A percentile compares a stretch with the other conserved stretches of the same genome.
phyloP scores from a whole-genome alignment of 2,329 filamentous ascomycete genomes.

The Macroventuria anomochaeta region DNA sequence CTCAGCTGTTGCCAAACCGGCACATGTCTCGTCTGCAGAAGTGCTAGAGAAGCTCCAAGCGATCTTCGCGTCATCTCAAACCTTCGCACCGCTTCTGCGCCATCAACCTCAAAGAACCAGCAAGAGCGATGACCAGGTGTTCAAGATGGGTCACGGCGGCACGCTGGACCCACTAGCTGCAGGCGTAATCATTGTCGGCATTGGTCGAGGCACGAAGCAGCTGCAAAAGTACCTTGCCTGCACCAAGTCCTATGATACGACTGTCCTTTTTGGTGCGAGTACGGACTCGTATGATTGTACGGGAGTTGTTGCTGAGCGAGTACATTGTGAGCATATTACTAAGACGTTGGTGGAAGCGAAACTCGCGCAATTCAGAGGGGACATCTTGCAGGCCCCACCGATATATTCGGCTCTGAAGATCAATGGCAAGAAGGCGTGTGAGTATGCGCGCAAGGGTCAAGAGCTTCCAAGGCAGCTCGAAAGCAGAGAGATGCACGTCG shows the following conservation, averaged over 20 bases:
- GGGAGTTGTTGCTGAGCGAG: slow-evolving; percentile 24
- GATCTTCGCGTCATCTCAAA: slow-evolving; percentile 26
- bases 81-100: slow-evolving; percentile 24
- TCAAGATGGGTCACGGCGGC: slow-evolving; percentile 41
- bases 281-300: slow-evolving; percentile 41
- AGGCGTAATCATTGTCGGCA: slow-evolving; percentile 40
- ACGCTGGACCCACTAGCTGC: slow-evolving; percentile 41
- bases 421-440: slow-evolving; percentile 39
- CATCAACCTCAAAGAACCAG: slow-evolving; percentile 30
- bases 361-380: slow-evolving; percentile 29
- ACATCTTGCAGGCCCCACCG: slow-evolving; percentile 35
- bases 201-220: slow-evolving; percentile 41
- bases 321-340: slow-evolving; percentile 25
- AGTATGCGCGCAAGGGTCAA: slow-evolving; percentile 35
- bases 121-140: slow-evolving; percentile 30
- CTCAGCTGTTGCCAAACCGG: slow-evolving; percentile 34
- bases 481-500: slow-evolving; percentile 35
- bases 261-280: slow-evolving; percentile 37
- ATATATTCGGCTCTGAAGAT: slow-evolving; percentile 42
- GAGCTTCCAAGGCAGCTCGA: slow-evolving; percentile 35
- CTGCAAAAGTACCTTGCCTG: slow-evolving; percentile 35
- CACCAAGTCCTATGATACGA: slow-evolving; percentile 40
- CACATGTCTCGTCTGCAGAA: slow-evolving; percentile 31
- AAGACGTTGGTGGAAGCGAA: slow-evolving; percentile 26
- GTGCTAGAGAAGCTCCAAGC: slow-evolving; percentile 33